Evolutionary conservation across 495 filamentous ascomycete genomes (phyloP).

Genomic region (Chaetomium cochliodes): DNA sequence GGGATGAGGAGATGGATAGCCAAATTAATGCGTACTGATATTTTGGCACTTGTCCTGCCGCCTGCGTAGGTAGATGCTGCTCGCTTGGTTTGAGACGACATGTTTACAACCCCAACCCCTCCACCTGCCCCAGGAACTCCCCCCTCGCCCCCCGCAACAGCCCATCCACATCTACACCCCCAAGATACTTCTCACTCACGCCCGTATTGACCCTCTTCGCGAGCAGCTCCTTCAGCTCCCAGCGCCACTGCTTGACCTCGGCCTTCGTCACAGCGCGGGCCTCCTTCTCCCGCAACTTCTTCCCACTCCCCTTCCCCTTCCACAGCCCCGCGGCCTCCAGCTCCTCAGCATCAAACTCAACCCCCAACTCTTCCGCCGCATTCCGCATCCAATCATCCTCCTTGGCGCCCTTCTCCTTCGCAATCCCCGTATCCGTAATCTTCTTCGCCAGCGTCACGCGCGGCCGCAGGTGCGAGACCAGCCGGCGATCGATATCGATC

Average conservation of each 20-base stretch:
- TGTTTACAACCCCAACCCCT: constrained; percentile 39
- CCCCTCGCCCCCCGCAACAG: constrained; percentile 61
- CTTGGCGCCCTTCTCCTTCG: constrained; percentile 79
- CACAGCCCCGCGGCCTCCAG: constrained; percentile 62
- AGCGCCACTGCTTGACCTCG: constrained; percentile 62
- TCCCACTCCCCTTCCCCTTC: constrained; percentile 63
- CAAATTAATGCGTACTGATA: background rate
- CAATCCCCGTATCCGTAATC: constrained; percentile 75
- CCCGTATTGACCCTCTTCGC: constrained; percentile 80
- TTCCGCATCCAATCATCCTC: constrained; percentile 81
- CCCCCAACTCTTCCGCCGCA: constrained; percentile 89
- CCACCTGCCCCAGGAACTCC: constrained; percentile 45
- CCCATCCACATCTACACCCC: constrained; percentile 77
- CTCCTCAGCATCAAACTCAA: constrained; percentile 89
- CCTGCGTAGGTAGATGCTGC: background rate
- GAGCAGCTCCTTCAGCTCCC: constrained; percentile 65
- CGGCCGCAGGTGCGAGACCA: constrained; percentile 71
- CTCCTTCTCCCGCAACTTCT: constrained; percentile 72
- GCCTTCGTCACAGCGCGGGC: constrained; percentile 64
- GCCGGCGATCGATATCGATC: constrained; percentile 76
- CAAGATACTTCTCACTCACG: constrained; percentile 87
- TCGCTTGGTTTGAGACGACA: background rate
- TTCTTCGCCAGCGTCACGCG: constrained; percentile 75
- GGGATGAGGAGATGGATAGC: no score
- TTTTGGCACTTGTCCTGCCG: background rate